Evolutionary conservation across 139 green algal genomes (phyloP), one percentile per base, ranked within the genome.

Genomic region (Bryopsis sp.): DNA sequence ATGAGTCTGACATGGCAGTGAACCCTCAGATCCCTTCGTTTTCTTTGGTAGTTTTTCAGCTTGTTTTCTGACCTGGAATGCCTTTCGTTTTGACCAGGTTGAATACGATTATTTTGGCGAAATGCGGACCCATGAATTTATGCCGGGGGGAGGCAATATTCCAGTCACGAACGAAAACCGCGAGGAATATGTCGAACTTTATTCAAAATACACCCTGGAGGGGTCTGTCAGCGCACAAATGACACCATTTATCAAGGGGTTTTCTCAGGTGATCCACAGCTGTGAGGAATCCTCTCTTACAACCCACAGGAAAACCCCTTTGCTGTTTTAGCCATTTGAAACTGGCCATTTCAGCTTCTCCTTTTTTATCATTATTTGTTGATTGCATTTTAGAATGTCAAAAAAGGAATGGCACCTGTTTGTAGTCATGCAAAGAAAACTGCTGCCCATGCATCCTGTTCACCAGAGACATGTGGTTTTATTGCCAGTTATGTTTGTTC

Each of bases 111-210:
- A 73, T 35, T 87, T 81, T 39, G 86, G 83, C 6, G 77, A 81
- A 34, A 62, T 74, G 15, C 39, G 54, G 0, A 81, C 39, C 0
- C 63, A 74, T 19, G 78, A 88, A 46, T 75, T 94, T 32, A 63
- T 78, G n/a, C 80, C 83, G 2, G 78, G 76, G 1, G 88, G 88
- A 35, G 67, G 58, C 5, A 6, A 74, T 34, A 74, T 85, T 1
- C 68, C 82, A 2, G 89, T 96, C 29, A 96, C 89, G 1, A 70
- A 72, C 2, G 68, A 73, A 39, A 96, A 96, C 76, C 67, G 86
- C 32, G 6, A 57, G 32, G 66, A 89, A 72, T 96, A 89, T 64
- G 84, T 92, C 31, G 58, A 88, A 3, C 74, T 89, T 31, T 89
- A 90, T 73, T 78, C 69, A 0, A n/a, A 79, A 6, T 86, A 83